Conservation (phyloP, 2,329 filamentous ascomycete species). For the Ilyonectria robusta region DNA sequence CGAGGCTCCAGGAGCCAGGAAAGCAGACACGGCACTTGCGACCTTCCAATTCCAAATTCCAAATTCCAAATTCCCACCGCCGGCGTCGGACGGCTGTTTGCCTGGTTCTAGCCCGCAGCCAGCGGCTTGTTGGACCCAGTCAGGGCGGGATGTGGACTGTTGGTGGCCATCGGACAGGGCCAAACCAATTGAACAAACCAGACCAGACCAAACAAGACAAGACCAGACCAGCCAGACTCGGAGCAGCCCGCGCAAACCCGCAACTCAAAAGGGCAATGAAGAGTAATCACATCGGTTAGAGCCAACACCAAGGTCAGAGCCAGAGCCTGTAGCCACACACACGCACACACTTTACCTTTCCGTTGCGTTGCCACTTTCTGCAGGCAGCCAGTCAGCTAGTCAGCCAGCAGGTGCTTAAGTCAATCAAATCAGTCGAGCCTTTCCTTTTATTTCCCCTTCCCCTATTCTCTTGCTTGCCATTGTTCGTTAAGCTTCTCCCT, state of each 20-base stretch:
- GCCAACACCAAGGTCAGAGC: neutral
- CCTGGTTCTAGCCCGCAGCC: conserved; percentile 5
- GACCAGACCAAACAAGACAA: neutral
- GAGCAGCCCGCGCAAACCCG: conserved; percentile 4
- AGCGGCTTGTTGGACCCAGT: neutral
- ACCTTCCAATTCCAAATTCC: neutral
- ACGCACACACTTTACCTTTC: conserved; percentile 22
- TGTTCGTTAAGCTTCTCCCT: neutral
- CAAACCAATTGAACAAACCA: neutral
- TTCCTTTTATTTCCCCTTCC: neutral
- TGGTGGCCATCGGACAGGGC: neutral
- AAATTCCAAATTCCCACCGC: neutral
- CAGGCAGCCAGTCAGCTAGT: conserved; percentile 14
- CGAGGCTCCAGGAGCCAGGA: conserved; percentile 7
- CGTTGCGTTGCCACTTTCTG: conserved; percentile 22
- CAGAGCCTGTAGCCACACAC: neutral
- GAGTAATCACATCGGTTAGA: neutral
- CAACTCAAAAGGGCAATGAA: neutral
- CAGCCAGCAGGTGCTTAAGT: conserved; percentile 16
- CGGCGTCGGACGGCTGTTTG: conserved; percentile 15
- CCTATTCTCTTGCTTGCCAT: neutral
- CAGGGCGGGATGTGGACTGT: neutral
- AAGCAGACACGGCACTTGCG: conserved; percentile 13
- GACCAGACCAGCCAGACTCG: neutral
- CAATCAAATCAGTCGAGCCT: neutral